Evolutionary conservation across 2,329 filamentous ascomycete species (phyloP).

Genomic region (Paraphoma chrysanthemicola): DNA sequence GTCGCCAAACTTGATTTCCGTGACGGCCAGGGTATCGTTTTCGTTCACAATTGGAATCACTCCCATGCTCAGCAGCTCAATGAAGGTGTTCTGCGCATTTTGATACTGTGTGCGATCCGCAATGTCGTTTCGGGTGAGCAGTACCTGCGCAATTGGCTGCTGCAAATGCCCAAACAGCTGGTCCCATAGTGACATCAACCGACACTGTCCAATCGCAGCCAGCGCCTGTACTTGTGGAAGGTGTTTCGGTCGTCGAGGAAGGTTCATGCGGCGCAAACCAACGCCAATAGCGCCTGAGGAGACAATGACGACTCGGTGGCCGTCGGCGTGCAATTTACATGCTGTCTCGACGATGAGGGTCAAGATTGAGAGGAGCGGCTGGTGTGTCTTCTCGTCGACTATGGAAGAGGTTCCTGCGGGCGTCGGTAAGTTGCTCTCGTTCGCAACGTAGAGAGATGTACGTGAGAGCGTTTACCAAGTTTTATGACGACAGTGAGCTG

Average conservation of each 20-base stretch:
- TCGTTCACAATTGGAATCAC: slow-evolving; percentile 99
- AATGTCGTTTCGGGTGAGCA: slow-evolving; percentile 95
- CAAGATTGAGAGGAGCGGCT: slow-evolving; percentile 88
- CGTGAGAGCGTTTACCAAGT: slow-evolving; percentile 66
- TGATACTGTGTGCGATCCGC: slow-evolving; percentile 94
- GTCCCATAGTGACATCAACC: slow-evolving; percentile 95
- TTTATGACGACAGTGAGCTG: slow-evolving; percentile 82
- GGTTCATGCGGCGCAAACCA: slow-evolving; percentile 86
- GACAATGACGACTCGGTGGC: slow-evolving; percentile 92
- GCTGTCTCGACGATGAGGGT: slow-evolving; percentile 94
- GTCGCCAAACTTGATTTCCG: slow-evolving; percentile 99
- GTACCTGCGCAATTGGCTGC: slow-evolving; percentile 92
- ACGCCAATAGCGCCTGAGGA: slow-evolving; percentile 98
- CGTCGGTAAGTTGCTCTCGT: slow-evolving; percentile 39
- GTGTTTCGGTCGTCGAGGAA: slow-evolving; percentile 86
- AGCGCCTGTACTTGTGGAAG: slow-evolving; percentile 90
- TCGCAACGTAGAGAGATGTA: slow-evolving; percentile 25
- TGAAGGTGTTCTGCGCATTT: slow-evolving; percentile 95
- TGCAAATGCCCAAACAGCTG: slow-evolving; percentile 85
- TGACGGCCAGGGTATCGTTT: slow-evolving; percentile 95
- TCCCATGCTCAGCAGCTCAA: slow-evolving; percentile 88
- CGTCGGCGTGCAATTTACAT: slow-evolving; percentile 84
- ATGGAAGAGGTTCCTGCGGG: slow-evolving; percentile 92
- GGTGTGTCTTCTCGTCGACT: slow-evolving; percentile 93
- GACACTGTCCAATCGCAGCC: slow-evolving; percentile 94